Percentiles rank a stretch among this genome's conserved stretches.
Conservation (phyloP, 1,284 basidiomycete species). For the Phellopilus nigrolimitatus region DNA sequence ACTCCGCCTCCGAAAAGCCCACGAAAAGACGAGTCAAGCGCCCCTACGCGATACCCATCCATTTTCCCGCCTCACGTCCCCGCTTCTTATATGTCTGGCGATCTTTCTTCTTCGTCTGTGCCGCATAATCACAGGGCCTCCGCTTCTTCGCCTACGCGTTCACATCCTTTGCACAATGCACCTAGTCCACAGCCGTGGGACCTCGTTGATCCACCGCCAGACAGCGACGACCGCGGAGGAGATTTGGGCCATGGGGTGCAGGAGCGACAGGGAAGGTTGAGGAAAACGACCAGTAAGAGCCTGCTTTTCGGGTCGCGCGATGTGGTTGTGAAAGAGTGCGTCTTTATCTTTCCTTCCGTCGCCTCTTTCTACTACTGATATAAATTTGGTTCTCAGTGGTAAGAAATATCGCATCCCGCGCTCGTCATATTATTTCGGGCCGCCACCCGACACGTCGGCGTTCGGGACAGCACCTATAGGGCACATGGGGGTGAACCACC, state of each 20-base stretch:
- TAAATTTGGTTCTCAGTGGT: constrained; percentile 7
- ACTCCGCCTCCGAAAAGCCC: neutral
- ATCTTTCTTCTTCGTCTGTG: neutral
- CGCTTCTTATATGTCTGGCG: neutral
- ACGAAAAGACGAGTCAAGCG: neutral
- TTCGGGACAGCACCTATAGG: constrained; percentile 75
- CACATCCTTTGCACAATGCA: constrained; percentile 6
- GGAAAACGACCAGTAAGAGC: constrained; percentile 11
- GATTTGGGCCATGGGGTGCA: neutral
- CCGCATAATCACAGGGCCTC: neutral
- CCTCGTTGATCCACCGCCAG: constrained; percentile 12
- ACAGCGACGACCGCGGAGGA: constrained; percentile 1
- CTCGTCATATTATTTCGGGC: constrained; percentile 80
- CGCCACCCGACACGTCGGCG: constrained; percentile 65
- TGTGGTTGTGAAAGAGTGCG: constrained; percentile 17
- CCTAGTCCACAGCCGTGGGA: constrained; percentile 17
- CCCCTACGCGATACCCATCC: neutral
- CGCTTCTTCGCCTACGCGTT: neutral
- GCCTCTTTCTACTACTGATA: neutral
- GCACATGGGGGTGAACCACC: constrained; percentile 74
- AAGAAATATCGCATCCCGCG: constrained; percentile 45
- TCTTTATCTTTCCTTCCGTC: neutral
- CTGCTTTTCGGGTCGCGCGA: neutral
- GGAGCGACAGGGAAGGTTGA: constrained; percentile 5
- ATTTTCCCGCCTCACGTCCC: neutral